phyloP scores from a whole-genome alignment of 345 rosid species.

The Syzygium jambos region DNA sequence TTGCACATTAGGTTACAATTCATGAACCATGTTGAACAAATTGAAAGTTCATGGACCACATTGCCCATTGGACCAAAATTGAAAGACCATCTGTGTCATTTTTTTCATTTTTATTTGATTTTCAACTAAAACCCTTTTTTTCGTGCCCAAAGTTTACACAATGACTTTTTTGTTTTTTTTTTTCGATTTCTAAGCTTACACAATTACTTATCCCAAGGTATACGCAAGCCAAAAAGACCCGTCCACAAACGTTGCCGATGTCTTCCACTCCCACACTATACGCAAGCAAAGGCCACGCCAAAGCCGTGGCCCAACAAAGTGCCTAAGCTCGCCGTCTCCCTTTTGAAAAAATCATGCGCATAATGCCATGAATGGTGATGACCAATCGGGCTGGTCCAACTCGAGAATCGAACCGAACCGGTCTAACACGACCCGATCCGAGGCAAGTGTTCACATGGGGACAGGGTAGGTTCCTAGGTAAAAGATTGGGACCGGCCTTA shows the following conservation, averaged over 20 bases:
- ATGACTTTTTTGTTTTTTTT: not conserved
- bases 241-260: not conserved
- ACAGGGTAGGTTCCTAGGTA: not conserved
- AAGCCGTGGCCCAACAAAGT: not conserved
- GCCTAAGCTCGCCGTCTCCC: not conserved
- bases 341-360: not conserved
- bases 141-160: no score
- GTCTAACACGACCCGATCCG: not conserved
- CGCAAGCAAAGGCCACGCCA: not conserved
- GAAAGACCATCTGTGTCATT: no score
- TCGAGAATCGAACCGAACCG: not conserved
- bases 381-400: not conserved
- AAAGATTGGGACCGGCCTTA: not conserved
- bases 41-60: no score
- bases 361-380: not conserved
- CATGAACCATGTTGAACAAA: no score
- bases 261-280: not conserved
- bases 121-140: not conserved
- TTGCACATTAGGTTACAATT: no score
- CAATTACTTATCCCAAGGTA: not conserved
- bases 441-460: not conserved
- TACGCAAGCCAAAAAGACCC: not conserved
- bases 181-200: not conserved
- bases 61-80: no score
- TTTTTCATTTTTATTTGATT: no score